phyloP scores from a whole-genome alignment of 179 eudicot species.

The Spinacia oleracea region DNA sequence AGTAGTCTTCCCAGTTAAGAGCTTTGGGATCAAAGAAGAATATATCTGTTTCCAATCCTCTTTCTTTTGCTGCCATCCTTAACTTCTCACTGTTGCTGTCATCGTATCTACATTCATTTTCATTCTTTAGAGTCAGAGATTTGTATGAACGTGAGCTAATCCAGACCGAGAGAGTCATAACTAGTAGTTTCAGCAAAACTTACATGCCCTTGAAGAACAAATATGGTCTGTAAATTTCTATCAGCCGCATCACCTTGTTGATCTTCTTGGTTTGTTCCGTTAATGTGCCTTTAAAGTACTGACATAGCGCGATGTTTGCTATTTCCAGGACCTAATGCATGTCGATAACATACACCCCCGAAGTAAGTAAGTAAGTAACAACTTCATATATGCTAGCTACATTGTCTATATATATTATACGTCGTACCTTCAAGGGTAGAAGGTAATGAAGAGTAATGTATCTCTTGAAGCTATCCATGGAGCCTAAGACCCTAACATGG shows the following conservation, averaged over 20 bases:
- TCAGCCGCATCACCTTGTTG: constrained; percentile 49
- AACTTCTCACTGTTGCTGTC: constrained; percentile 68
- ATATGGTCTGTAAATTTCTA: constrained; percentile 70
- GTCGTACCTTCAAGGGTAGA: constrained; percentile 71
- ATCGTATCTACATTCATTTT: constrained; percentile 28
- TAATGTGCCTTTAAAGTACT: constrained; percentile 46
- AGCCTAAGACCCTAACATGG: constrained; percentile 46
- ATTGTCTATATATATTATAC: no score
- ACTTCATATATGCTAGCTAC: not conserved
- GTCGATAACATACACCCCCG: not conserved
- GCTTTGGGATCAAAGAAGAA: constrained; percentile 79
- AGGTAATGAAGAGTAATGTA: constrained; percentile 65
- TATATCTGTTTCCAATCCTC: constrained; percentile 45
- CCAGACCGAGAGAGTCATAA: not conserved
- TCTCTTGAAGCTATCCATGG: constrained; percentile 68
- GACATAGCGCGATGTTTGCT: constrained; percentile 56
- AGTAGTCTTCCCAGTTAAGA: constrained; percentile 74
- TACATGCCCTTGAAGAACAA: constrained; percentile 86
- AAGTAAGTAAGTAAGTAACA: not conserved
- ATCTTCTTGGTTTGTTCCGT: constrained; percentile 49
- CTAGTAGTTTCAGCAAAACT: constrained; percentile 25
- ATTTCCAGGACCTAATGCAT: constrained; percentile 54
- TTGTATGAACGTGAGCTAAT: no score
- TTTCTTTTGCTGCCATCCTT: constrained; percentile 43
- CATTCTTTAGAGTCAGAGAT: no score